A percentile compares a stretch with the other conserved stretches of the same genome.
Evolutionary conservation across 2,329 filamentous ascomycete species (phyloP).

Genomic region (Fonsecaea nubica): DNA sequence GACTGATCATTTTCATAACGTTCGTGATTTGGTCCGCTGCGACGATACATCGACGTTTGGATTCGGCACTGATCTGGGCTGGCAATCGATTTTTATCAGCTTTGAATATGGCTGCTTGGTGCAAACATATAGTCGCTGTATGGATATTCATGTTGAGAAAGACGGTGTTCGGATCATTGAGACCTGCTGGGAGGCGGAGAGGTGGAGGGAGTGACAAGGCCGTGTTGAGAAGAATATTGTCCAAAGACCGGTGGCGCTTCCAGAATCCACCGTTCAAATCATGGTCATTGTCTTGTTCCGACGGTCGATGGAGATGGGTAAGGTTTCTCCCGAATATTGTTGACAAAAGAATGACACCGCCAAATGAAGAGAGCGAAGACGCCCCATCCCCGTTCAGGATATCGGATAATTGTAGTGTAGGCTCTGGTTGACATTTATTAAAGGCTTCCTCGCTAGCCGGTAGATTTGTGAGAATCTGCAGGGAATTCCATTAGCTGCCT

Average conservation of each 20-base stretch:
- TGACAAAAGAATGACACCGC: constrained; percentile 82
- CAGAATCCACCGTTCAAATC: constrained; percentile 94
- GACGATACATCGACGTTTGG: constrained; percentile 89
- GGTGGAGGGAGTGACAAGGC: constrained; percentile 80
- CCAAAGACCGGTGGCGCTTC: constrained; percentile 88
- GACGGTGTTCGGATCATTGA: constrained; percentile 81
- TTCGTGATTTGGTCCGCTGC: constrained; percentile 92
- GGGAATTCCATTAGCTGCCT: constrained; percentile 36
- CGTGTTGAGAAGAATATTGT: constrained; percentile 88
- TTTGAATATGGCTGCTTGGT: constrained; percentile 97
- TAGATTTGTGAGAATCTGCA: constrained; percentile 77
- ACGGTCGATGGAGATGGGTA: constrained; percentile 86
- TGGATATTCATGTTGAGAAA: constrained; percentile 98
- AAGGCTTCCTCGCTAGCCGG: constrained; percentile 86
- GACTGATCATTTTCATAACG: constrained; percentile 94
- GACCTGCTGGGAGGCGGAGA: constrained; percentile 77
- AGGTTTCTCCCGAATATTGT: constrained; percentile 90
- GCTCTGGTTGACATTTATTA: constrained; percentile 76
- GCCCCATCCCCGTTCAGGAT: constrained; percentile 73
- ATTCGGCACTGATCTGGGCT: constrained; percentile 79
- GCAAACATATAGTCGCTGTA: constrained; percentile 94
- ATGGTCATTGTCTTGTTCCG: constrained; percentile 78
- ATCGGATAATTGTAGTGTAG: constrained; percentile 68
- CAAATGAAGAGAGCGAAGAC: constrained; percentile 76
- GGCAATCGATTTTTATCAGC: constrained; percentile 86